Percentiles rank a stretch among this genome's conserved stretches.
phyloP scores from a whole-genome alignment of 129 eudicot species.

The Gnaphalium uliginosum region DNA sequence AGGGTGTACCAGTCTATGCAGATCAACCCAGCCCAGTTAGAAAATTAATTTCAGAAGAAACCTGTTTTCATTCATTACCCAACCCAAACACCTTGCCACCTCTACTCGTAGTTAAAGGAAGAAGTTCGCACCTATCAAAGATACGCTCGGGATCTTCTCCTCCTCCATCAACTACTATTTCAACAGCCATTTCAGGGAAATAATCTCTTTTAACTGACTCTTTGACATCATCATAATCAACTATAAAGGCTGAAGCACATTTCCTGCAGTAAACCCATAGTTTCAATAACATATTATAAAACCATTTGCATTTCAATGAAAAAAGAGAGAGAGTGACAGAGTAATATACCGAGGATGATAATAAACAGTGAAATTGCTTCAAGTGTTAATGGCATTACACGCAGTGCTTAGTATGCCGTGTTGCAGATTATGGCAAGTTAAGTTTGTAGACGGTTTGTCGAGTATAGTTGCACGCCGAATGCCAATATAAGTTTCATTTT shows the following conservation, averaged over 20 bases:
- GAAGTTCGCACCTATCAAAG: background rate
- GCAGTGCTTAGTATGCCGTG: constrained; percentile 19
- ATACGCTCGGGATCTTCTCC: background rate
- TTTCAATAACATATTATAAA: background rate
- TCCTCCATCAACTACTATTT: constrained; percentile 18
- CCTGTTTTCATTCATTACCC: too few relatives aligned
- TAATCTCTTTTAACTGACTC: background rate
- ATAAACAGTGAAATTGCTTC: background rate
- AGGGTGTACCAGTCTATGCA: too few relatives aligned
- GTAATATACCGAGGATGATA: constrained; percentile 18
- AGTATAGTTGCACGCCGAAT: constrained; percentile 3
- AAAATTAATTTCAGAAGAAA: too few relatives aligned
- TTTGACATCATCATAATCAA: constrained; percentile 8
- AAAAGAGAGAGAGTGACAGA: background rate
- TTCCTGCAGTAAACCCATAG: constrained; percentile 16
- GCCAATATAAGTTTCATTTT: constrained; percentile 15
- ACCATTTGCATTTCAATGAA: background rate
- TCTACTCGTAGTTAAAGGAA: background rate
- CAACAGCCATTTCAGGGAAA: constrained; percentile 8
- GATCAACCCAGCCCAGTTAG: too few relatives aligned
- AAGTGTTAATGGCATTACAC: background rate
- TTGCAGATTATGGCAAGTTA: background rate
- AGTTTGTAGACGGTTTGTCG: background rate
- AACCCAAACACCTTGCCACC: too few relatives aligned
- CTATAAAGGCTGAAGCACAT: constrained; percentile 9